Conservation (phyloP, 2,329 filamentous ascomycete genomes). For the Diplodia sapinea region DNA sequence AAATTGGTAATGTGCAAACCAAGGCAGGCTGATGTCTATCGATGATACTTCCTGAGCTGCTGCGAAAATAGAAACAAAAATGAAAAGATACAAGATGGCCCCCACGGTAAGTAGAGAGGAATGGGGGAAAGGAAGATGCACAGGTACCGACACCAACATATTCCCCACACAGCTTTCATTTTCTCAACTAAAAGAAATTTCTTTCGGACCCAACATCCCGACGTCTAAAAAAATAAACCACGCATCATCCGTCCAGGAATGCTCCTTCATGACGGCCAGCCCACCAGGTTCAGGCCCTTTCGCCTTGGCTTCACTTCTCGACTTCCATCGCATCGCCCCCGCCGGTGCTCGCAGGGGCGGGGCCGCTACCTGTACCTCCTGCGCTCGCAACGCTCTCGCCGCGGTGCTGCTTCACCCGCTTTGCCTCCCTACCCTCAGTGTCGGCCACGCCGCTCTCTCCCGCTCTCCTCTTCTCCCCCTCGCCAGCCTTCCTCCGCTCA, state of each 20-base stretch:
- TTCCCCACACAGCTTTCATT: neutral
- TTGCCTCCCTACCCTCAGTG: constrained; percentile 41
- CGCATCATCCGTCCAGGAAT: neutral
- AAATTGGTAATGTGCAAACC: neutral
- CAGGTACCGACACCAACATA: neutral
- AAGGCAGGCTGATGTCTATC: neutral
- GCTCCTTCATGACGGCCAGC: neutral
- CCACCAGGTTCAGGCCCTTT: neutral
- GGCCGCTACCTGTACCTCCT: neutral
- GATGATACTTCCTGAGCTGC: neutral
- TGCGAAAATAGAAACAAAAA: neutral
- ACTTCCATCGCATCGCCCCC: constrained; percentile 15
- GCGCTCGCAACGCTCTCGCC: constrained; percentile 18
- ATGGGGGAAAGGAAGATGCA: neutral
- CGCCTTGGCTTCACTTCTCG: constrained; percentile 2
- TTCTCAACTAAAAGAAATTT: neutral
- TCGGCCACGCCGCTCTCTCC: constrained; percentile 37
- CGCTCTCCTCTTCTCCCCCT: constrained; percentile 44
- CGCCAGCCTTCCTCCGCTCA: constrained; percentile 28
- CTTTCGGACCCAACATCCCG: neutral
- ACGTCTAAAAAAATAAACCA: neutral
- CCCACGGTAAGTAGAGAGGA: neutral
- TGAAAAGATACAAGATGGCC: neutral
- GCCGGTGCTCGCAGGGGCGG: neutral
- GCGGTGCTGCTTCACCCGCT: constrained; percentile 38